These are phyloP conservation scores for Stygiomarasmius scandens DNA, from an alignment of 1,284 basidiomycete genomes.

Conservation along the genomic window DNA sequence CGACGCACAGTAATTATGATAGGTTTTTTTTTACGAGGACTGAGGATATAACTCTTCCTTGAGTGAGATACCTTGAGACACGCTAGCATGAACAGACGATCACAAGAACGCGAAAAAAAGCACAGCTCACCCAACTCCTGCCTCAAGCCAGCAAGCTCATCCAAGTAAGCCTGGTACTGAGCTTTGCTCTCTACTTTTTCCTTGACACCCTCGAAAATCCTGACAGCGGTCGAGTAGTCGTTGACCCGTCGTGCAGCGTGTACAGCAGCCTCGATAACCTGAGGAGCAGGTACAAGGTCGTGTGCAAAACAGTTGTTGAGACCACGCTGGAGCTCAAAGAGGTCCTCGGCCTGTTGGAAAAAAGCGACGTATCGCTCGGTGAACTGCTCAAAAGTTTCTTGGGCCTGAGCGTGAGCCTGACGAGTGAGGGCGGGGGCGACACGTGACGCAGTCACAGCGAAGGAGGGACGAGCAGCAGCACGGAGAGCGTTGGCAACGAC, in stretches of 20 bases:
- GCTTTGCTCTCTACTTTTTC: slow-evolving; percentile 95
- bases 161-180: slow-evolving; percentile 90
- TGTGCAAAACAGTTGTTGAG: slow-evolving; percentile 99
- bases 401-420: slow-evolving; percentile 62
- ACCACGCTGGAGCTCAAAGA: slow-evolving; percentile 97
- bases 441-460: slow-evolving; percentile 4
- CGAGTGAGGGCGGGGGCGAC: slow-evolving; percentile 46
- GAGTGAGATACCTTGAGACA: slow-evolving; percentile 37
- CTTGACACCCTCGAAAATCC: slow-evolving; percentile 91
- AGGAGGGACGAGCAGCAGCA: slow-evolving; percentile 14
- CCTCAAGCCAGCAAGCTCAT: slow-evolving; percentile 82
- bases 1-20: not conserved
- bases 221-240: slow-evolving; percentile 95
- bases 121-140: slow-evolving; percentile 84
- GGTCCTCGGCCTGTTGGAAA: slow-evolving; percentile 91
- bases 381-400: slow-evolving; percentile 95
- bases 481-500: slow-evolving; percentile 10
- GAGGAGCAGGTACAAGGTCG: slow-evolving; percentile 92
- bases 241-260: slow-evolving; percentile 90
- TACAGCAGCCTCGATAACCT: slow-evolving; percentile 89
- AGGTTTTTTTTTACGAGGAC: slow-evolving; percentile 8
- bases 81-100: not conserved
- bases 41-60: slow-evolving; percentile 50
- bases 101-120: not conserved
- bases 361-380: slow-evolving; percentile 92